A percentile compares a stretch with the other conserved stretches of the same genome.
Conservation (phyloP, 768 basidiomycete genomes). For the Phylloporus rhodoxanthus region DNA sequence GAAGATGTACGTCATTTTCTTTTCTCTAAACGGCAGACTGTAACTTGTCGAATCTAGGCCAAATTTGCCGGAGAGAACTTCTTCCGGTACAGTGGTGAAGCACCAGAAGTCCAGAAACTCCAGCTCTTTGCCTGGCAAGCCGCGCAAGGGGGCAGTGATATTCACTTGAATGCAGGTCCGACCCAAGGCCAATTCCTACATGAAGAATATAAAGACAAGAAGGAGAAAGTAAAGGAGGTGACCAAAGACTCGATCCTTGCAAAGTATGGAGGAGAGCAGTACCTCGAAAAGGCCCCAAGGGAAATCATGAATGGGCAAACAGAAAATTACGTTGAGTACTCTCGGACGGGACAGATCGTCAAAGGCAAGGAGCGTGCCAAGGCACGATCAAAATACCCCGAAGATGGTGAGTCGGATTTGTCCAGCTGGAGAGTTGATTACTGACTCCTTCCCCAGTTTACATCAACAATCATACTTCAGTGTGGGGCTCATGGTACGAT, state of each 20-base stretch:
- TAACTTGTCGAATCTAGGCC: conserved; percentile 42
- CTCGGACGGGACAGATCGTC: conserved; percentile 81
- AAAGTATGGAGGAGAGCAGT: conserved; percentile 92
- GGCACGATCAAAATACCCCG: conserved; percentile 87
- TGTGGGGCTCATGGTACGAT: conserved; percentile 99
- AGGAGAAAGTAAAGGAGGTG: conserved; percentile 83
- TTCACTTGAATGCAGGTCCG: conserved; percentile 93
- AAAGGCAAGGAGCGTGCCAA: conserved; percentile 89
- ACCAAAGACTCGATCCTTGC: conserved; percentile 85
- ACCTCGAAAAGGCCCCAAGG: conserved; percentile 82
- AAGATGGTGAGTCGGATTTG: conserved; percentile 65
- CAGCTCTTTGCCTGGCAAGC: conserved; percentile 99
- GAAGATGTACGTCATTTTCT: conserved; percentile 66
- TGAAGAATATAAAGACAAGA: conserved; percentile 86
- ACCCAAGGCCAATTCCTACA: conserved; percentile 93
- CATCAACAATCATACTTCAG: conserved; percentile 86
- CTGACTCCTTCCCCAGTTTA: conserved; percentile 46
- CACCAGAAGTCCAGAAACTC: conserved; percentile 84
- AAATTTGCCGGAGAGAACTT: conserved; percentile 97
- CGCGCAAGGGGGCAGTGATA: conserved; percentile 85
- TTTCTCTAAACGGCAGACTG: background rate
- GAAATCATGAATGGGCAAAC: conserved; percentile 95
- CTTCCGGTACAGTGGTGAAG: conserved; percentile 84
- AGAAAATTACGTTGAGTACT: conserved; percentile 97
- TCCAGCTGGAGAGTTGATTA: background rate